Percentiles rank a stretch among this genome's conserved stretches.
phyloP scores from a whole-genome alignment of 352 stramenopile genomes.

The Phytophthora boehmeriae region DNA sequence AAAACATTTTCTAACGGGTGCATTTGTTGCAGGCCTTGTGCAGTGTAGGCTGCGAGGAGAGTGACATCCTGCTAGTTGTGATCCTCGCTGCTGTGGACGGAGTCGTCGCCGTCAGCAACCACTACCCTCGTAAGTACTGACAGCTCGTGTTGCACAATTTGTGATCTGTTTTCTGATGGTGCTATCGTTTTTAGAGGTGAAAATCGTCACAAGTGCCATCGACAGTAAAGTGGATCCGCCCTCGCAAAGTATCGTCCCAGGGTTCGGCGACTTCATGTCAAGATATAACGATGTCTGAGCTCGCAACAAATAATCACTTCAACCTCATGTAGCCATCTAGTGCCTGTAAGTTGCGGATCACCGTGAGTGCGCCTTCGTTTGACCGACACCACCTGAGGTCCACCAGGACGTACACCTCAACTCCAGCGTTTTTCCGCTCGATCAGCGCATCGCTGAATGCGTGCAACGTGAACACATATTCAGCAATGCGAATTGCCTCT shows the following conservation, averaged over 20 bases:
- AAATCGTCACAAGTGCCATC: conserved; percentile 43
- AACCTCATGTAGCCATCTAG: too few species aligned
- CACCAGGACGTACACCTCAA: too few species aligned
- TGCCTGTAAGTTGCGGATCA: too few species aligned
- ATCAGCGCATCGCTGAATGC: too few species aligned
- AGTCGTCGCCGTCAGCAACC: conserved; percentile 32
- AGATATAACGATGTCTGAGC: conserved; percentile 41
- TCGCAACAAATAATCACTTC: neutral
- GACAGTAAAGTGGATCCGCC: conserved; percentile 31
- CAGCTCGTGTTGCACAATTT: neutral
- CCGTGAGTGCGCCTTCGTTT: too few species aligned
- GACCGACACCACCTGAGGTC: too few species aligned
- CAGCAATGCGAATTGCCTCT: too few species aligned
- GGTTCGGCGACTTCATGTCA: conserved; percentile 51
- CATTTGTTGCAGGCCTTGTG: conserved; percentile 29
- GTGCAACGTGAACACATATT: too few species aligned
- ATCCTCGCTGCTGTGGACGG: conserved; percentile 36
- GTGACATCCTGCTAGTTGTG: conserved; percentile 48
- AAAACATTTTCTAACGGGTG: neutral
- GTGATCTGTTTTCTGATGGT: neutral
- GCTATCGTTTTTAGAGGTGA: conserved; percentile 29
- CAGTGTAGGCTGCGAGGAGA: conserved; percentile 31
- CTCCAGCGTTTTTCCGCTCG: too few species aligned
- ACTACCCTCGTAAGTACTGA: conserved; percentile 43
- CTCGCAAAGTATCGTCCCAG: conserved; percentile 31